A percentile compares a stretch with the other conserved stretches of the same genome.
These are phyloP conservation scores for Candida tropicalis DNA, from an alignment of 1,139 yeast species.

Conservation along the genomic window DNA sequence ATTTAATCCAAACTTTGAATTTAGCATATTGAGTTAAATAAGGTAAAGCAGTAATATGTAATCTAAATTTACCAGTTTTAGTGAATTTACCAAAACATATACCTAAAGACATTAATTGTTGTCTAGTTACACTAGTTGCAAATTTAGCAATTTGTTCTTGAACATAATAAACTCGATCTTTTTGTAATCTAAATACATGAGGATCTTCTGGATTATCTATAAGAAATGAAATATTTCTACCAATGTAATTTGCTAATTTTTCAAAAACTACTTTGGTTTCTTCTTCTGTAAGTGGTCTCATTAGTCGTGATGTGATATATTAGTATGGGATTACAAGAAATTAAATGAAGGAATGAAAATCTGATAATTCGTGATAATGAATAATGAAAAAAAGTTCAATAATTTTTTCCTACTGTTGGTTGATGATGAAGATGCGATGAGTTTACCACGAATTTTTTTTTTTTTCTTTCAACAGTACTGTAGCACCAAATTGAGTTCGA, in stretches of 20 bases:
- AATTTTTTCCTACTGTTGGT: no score
- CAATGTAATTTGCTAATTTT: slow-evolving; percentile 93
- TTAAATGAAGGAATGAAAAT: no score
- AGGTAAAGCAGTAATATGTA: slow-evolving; percentile 90
- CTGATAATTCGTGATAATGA: no score
- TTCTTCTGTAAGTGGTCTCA: slow-evolving; percentile 97
- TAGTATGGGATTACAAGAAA: no score
- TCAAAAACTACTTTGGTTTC: slow-evolving; percentile 96
- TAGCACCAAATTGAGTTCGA: no score
- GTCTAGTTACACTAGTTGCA: slow-evolving; percentile 90
- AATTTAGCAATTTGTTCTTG: slow-evolving; percentile 78
- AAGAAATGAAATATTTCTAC: slow-evolving; percentile 85
- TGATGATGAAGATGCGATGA: not conserved
- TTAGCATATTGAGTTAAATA: slow-evolving; percentile 86
- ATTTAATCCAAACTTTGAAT: slow-evolving; percentile 94
- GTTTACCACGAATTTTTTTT: slow-evolving; percentile 8
- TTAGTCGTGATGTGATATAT: no score
- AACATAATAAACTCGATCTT: slow-evolving; percentile 94
- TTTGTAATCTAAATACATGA: slow-evolving; percentile 93
- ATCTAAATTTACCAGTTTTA: slow-evolving; percentile 93
- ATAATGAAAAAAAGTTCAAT: no score
- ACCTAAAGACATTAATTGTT: slow-evolving; percentile 89
- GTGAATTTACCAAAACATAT: slow-evolving; percentile 95
- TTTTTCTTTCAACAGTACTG: no score
- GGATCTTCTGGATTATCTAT: slow-evolving; percentile 90